phyloP scores from a whole-genome alignment of 192 early-diverging fungal species.

The Entomortierella chlamydospora region DNA sequence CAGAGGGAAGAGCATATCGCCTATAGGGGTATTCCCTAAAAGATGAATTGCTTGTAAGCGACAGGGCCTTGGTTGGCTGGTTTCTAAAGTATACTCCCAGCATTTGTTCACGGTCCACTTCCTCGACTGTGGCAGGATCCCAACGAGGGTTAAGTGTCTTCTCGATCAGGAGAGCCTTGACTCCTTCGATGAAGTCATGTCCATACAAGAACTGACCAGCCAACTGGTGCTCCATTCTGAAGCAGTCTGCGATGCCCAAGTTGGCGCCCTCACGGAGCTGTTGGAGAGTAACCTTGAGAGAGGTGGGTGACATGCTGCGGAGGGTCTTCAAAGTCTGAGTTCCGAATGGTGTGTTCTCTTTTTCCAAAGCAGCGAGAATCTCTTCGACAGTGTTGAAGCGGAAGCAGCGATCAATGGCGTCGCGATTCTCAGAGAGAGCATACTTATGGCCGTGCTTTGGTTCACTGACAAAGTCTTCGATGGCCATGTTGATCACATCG shows the following conservation, averaged over 20 bases:
- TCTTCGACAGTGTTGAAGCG: conserved; percentile 81
- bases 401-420: conserved; percentile 91
- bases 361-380: conserved; percentile 84
- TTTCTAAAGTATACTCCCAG: conserved; percentile 68
- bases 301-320: conserved; percentile 82
- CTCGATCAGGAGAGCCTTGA: conserved; percentile 79
- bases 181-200: conserved; percentile 92
- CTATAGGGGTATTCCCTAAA: conserved; percentile 70
- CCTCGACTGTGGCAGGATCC: conserved; percentile 71
- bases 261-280: conserved; percentile 81
- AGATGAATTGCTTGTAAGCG: conserved; percentile 54
- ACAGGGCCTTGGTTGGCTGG: conserved; percentile 29
- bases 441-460: conserved; percentile 54
- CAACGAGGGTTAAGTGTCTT: conserved; percentile 75
- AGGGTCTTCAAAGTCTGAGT: conserved; percentile 72
- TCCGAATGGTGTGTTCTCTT: conserved; percentile 80
- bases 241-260: conserved; percentile 80
- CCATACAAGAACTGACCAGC: conserved; percentile 80
- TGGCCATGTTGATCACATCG: conserved; percentile 83
- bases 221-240: conserved; percentile 87
- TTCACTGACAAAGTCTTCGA: conserved; percentile 92
- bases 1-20: conserved; percentile 72
- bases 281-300: conserved; percentile 88
- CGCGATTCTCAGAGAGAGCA: conserved; percentile 62
- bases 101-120: conserved; percentile 63